These are phyloP conservation scores for Penstemon davidsonii DNA, from an alignment of 257 asterid genomes.

Conservation along the genomic window DNA sequence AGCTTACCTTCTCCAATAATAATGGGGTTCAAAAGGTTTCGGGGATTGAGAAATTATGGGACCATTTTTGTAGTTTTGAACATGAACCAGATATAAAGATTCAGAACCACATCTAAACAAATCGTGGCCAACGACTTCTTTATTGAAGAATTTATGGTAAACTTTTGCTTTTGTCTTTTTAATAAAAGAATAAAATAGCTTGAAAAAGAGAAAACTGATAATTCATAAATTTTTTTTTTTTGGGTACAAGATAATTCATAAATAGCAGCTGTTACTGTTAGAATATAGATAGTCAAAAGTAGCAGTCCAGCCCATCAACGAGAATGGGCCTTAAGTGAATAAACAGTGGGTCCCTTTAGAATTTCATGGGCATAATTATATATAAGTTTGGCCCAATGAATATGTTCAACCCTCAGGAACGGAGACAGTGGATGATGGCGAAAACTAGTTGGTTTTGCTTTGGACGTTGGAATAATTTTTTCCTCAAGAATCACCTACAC, in stretches of 20 bases:
- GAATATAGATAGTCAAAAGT: too few relatives aligned
- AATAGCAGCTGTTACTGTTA: neutral
- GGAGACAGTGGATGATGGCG: too few relatives aligned
- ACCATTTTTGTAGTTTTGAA: constrained; percentile 27
- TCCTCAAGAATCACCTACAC: too few relatives aligned
- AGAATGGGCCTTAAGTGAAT: too few relatives aligned
- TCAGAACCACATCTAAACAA: constrained; percentile 30
- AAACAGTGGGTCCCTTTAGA: too few relatives aligned
- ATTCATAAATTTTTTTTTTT: neutral
- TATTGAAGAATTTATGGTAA: neutral
- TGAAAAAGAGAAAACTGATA: neutral
- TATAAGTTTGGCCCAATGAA: too few relatives aligned
- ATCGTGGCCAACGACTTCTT: constrained; percentile 16
- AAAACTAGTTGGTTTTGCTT: too few relatives aligned
- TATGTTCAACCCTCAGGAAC: too few relatives aligned
- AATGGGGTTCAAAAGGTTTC: constrained; percentile 30
- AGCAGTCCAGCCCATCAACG: too few relatives aligned
- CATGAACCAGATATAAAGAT: constrained; percentile 26
- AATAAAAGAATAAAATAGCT: neutral
- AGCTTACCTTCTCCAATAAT: constrained; percentile 18
- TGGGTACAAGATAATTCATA: neutral
- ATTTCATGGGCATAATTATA: too few relatives aligned
- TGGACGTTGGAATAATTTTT: too few relatives aligned
- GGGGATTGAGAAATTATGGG: constrained; percentile 30
- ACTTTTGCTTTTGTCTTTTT: constrained; percentile 20